Conservation (phyloP, 768 basidiomycete genomes). For the Pleurotus ostreatus region DNA sequence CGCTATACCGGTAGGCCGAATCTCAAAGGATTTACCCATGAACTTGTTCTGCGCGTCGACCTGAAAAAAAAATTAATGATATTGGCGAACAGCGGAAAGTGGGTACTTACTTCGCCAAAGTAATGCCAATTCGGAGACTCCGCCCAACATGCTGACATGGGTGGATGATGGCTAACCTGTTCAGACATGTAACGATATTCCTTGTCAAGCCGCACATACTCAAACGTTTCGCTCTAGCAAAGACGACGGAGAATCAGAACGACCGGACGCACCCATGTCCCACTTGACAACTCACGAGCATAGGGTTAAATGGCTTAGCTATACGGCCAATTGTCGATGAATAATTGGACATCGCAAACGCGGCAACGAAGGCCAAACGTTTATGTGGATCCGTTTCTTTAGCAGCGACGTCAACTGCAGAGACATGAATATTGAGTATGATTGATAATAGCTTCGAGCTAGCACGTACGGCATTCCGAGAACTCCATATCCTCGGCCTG, state of each 20-base stretch:
- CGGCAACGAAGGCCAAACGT: conserved; percentile 89
- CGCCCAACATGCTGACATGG: conserved; percentile 93
- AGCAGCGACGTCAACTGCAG: conserved; percentile 78
- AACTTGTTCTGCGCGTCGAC: conserved; percentile 98
- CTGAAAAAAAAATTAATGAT: conserved; percentile 26
- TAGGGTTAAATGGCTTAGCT: conserved; percentile 96
- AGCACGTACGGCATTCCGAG: conserved; percentile 75
- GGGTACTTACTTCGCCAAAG: conserved; percentile 66
- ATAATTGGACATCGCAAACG: conserved; percentile 98
- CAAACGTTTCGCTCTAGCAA: conserved; percentile 83
- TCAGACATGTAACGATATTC: conserved; percentile 93
- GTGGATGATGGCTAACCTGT: conserved; percentile 97
- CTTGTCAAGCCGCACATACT: conserved; percentile 84
- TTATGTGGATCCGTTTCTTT: conserved; percentile 71
- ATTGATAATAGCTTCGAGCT: background rate
- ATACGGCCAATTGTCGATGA: conserved; percentile 94
- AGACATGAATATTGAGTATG: conserved; percentile 7
- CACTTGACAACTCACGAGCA: conserved; percentile 57
- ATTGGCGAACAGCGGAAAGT: conserved; percentile 1
- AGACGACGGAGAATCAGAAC: background rate
- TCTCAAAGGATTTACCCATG: conserved; percentile 95
- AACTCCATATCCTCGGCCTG: conserved; percentile 97
- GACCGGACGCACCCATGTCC: no score
- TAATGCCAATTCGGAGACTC: conserved; percentile 90
- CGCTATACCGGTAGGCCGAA: conserved; percentile 91